A percentile compares a stretch with the other conserved stretches of the same genome.
Conservation (phyloP, 139 green algal species). For the Chlorella sp. region DNA sequence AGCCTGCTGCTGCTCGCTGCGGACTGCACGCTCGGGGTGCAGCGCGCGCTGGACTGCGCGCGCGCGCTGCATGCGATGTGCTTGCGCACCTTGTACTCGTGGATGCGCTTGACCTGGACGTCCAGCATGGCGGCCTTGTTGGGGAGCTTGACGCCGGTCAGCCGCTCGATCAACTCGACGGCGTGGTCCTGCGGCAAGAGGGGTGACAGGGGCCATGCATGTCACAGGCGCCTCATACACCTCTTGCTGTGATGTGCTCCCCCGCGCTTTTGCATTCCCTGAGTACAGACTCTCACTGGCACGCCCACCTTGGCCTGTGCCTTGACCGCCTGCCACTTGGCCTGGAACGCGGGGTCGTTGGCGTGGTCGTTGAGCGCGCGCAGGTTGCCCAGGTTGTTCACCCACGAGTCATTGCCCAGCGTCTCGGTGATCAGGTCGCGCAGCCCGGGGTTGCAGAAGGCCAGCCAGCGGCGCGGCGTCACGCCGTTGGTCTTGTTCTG, state of each 20-base stretch:
- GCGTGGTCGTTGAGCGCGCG: slow-evolving; percentile 27
- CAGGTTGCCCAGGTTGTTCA: slow-evolving; percentile 64
- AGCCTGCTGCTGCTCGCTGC: too few relatives aligned
- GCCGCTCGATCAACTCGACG: slow-evolving; percentile 69
- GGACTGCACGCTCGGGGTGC: too few relatives aligned
- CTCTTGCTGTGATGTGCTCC: too few relatives aligned
- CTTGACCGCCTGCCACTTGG: slow-evolving; percentile 88
- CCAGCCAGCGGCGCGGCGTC: slow-evolving; percentile 87
- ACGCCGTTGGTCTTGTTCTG: slow-evolving; percentile 99
- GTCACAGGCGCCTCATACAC: neutral
- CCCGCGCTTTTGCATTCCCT: too few relatives aligned
- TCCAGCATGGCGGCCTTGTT: slow-evolving; percentile 88
- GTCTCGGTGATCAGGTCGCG: slow-evolving; percentile 84
- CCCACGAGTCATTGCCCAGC: slow-evolving; percentile 91
- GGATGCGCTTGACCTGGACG: slow-evolving; percentile 98
- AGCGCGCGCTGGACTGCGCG: too few relatives aligned
- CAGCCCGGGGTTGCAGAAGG: slow-evolving; percentile 95
- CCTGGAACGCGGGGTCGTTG: slow-evolving; percentile 63
- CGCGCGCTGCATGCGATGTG: too few relatives aligned
- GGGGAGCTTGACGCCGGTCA: slow-evolving; percentile 74
- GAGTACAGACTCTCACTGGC: too few relatives aligned
- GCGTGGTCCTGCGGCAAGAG: too few relatives aligned
- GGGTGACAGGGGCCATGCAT: too few relatives aligned
- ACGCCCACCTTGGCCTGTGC: slow-evolving; percentile 83
- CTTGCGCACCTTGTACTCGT: slow-evolving; percentile 82